Percentiles rank a stretch among this genome's conserved stretches.
Evolutionary conservation across 2,329 filamentous ascomycete genomes (phyloP).

Genomic region (Talaromyces sp.): DNA sequence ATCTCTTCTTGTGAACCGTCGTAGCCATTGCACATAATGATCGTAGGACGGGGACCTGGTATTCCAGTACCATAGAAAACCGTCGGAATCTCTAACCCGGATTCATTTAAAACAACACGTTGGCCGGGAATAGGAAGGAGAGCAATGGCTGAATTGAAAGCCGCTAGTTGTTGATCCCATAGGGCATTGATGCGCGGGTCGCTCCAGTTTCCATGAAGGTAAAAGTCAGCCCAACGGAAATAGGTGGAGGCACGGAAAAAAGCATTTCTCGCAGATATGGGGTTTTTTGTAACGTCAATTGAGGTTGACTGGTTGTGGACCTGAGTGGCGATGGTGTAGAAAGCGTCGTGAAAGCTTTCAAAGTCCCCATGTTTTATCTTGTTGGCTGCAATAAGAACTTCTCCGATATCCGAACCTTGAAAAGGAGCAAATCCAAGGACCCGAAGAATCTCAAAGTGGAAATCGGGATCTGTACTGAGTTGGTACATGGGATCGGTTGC

Average conservation of each 20-base stretch:
- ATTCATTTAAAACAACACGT: slow-evolving; percentile 21
- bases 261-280: slow-evolving; percentile 30
- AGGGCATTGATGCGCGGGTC: slow-evolving; percentile 37
- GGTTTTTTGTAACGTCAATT: slow-evolving; percentile 33
- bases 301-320: slow-evolving; percentile 3
- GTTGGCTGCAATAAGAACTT: slow-evolving; percentile 38
- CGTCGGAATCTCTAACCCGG: slow-evolving; percentile 33
- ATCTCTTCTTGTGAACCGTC: slow-evolving; percentile 43
- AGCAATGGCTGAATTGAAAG: slow-evolving; percentile 8
- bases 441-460: slow-evolving; percentile 44
- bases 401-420: slow-evolving; percentile 40
- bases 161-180: slow-evolving; percentile 4
- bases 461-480: slow-evolving; percentile 25
- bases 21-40: slow-evolving; percentile 35
- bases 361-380: slow-evolving; percentile 39
- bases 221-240: slow-evolving; percentile 28
- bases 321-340: slow-evolving; percentile 20
- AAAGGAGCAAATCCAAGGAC: slow-evolving; percentile 36
- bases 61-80: slow-evolving; percentile 32
- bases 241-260: slow-evolving; percentile 42
- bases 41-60: slow-evolving; percentile 31
- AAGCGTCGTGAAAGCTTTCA: slow-evolving; percentile 41
- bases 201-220: slow-evolving; percentile 39
- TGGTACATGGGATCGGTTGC: slow-evolving; percentile 11
- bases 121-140: background rate